Base-by-base conservation (phyloP, 2,329 filamentous ascomycete species). In the Capronia coronata region DNA sequence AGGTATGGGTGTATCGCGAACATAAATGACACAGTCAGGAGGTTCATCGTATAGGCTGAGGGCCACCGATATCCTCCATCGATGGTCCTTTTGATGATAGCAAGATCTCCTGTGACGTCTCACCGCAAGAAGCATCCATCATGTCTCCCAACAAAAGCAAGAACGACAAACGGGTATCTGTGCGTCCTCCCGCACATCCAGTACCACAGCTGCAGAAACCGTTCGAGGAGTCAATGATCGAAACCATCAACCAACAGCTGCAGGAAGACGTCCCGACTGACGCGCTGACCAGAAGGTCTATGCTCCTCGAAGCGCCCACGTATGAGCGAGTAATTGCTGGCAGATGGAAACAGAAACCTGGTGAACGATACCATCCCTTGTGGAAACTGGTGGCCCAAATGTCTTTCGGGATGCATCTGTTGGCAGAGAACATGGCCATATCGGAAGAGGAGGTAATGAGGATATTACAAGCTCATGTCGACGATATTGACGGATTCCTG, bases 321-420 rank as follows among this genome's bases (percentile, higher is more conserved):
- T 82, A 83, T 52, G 84, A 86, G 50, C 78, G 82, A 11, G 78
- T 87, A 10, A 85, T 87, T 64, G 83, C 81, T 45, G 78, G 82
- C 42, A 70, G 79, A 64, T 95, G 90, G 88, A 81, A 84, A 50
- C 83, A 86, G 65, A 80, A 83, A 46, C 77, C 82, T 0, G 82
- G 81, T 37, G 87, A 93, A 64, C 79, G 80, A 62, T 84, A 88
- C 63, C 93, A 97, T 64, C 88, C 94, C 56, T 73, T 97, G 52
- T 84, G 84, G 74, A 96, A 96, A 70, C 79, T 96, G 42, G 79
- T 94, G 64, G 83, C 91, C 13, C 91, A 97, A 68, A 90, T 97
- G 59, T 84, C 88, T 1, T 97, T 97, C 66, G 91, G 93, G 16
- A 83, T 97, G 30, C 90, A 96, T 66, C 74, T 97, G 38, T 71